Conservation (phyloP, 257 asterid genomes). For the Mentha longifolia region DNA sequence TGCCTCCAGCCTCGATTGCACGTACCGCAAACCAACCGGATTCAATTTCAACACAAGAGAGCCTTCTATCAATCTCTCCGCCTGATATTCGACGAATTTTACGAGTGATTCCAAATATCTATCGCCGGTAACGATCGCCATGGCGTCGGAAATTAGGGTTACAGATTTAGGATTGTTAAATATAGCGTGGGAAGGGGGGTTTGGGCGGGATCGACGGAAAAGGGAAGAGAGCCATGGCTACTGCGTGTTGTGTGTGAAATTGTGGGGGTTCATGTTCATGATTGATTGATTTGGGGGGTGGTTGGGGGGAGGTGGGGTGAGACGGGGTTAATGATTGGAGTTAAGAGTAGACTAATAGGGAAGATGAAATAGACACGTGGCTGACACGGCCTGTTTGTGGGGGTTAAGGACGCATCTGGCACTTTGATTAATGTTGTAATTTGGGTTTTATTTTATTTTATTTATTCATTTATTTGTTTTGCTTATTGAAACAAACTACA, state of each 20-base stretch:
- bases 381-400: slow-evolving; percentile 7
- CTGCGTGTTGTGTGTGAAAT: slow-evolving; percentile 36
- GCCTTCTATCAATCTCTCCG: slow-evolving; percentile 81
- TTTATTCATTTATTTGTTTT: too few relatives aligned
- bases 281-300: slow-evolving; percentile 30
- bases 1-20: slow-evolving; percentile 85
- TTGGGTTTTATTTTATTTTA: neutral
- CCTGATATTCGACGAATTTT: slow-evolving; percentile 75
- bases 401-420: slow-evolving; percentile 23
- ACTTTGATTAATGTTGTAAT: slow-evolving; percentile 3
- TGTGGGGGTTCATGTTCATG: slow-evolving; percentile 45
- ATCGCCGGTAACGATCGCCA: slow-evolving; percentile 90
- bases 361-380: slow-evolving; percentile 41
- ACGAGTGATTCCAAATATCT: slow-evolving; percentile 85
- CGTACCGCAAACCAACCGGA: slow-evolving; percentile 88
- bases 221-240: slow-evolving; percentile 47
- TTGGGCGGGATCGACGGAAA: slow-evolving; percentile 59
- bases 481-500: neutral
- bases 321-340: slow-evolving; percentile 32
- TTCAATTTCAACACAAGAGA: slow-evolving; percentile 76
- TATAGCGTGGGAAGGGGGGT: slow-evolving; percentile 47
- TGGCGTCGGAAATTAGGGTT: slow-evolving; percentile 43
- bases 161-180: slow-evolving; percentile 9
- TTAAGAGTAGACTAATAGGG: slow-evolving; percentile 32
- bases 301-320: slow-evolving; percentile 6